phyloP scores from a whole-genome alignment of 2,329 filamentous ascomycete genomes.

The Scleromitrula shiraiana region DNA sequence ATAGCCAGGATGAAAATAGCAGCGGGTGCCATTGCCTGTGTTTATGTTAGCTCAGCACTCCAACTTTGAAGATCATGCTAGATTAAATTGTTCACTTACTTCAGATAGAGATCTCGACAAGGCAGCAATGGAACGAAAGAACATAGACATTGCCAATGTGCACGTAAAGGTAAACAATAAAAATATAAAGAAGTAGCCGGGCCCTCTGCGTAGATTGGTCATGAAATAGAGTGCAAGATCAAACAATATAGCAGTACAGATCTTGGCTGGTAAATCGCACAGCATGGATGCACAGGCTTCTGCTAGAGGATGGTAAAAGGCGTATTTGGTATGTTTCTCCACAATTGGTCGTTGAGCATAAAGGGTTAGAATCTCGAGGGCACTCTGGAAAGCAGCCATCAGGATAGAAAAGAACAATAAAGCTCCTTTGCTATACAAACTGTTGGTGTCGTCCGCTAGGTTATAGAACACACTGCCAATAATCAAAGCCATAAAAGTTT shows the following conservation, averaged over 20 bases:
- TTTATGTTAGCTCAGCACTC: neutral
- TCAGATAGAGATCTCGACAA: slow-evolving; percentile 64
- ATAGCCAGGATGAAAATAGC: slow-evolving; percentile 57
- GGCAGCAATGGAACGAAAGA: slow-evolving; percentile 76
- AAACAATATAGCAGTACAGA: slow-evolving; percentile 66
- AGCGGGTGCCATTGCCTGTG: slow-evolving; percentile 22
- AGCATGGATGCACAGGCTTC: slow-evolving; percentile 49
- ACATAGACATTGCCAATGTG: slow-evolving; percentile 74
- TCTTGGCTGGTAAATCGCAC: slow-evolving; percentile 81
- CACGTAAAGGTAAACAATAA: slow-evolving; percentile 65
- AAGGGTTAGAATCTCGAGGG: slow-evolving; percentile 67
- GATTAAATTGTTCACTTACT: slow-evolving; percentile 24
- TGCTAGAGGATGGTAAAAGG: slow-evolving; percentile 80
- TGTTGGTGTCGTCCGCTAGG: slow-evolving; percentile 41
- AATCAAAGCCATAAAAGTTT: slow-evolving; percentile 48
- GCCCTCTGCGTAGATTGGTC: slow-evolving; percentile 66
- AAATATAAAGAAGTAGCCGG: slow-evolving; percentile 80
- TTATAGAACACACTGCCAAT: slow-evolving; percentile 60
- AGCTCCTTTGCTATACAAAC: slow-evolving; percentile 54
- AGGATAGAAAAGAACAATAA: slow-evolving; percentile 62
- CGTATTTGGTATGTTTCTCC: slow-evolving; percentile 81
- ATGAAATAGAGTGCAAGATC: slow-evolving; percentile 82
- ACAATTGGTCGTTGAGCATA: slow-evolving; percentile 88
- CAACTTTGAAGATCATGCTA: neutral
- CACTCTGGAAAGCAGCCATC: slow-evolving; percentile 55